Evolutionary conservation across 1,139 yeast species (phyloP), one percentile per base, ranked within the genome.

Genomic region (Blastobotrys serpentis): DNA sequence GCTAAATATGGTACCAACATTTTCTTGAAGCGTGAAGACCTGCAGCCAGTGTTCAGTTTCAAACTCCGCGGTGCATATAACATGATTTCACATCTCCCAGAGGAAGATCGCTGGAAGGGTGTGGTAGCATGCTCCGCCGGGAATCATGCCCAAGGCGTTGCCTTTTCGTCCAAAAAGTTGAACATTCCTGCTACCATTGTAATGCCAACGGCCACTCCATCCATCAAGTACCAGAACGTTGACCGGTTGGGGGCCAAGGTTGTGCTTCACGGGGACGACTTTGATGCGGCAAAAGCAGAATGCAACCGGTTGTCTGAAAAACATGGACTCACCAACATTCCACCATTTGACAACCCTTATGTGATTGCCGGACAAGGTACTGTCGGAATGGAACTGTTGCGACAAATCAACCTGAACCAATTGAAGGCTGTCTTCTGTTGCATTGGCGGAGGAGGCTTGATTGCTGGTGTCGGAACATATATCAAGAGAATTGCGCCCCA

Each of bases 301-400:
- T 92, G 98, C 68, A 77, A 77, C 1, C 73, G 95, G 50, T 70
- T 92, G 51, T 72, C 85, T 32, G 70, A 72, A 22, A 79, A 82
- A 59, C 78, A 88, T 53, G 90, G 88, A 19, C 74, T 87, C 59
- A 84, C 94, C 8, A 85, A 89, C 60, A 86, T 92, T 42, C 98
- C 98, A 10, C 99, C 99, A 1, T 92, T 92, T 65, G 95, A 92
- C 64, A 97, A 92, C 65, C 99, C 99, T 1, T 88, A 84, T 60
- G 97, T 94, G 56, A 88, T 92, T 68, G 98, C 99, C n/a, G 99
- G 99, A 26, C 99, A 92, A 69, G 99, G 98, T 51, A 92, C 99
- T 30, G 82, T 90, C 54, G 98, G 96, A 1, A 78, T 90, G 77
- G 99, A 92, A 68, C 73, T 92, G 29, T 73, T 94, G 44, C 81